A percentile compares a stretch with the other conserved stretches of the same genome.
Evolutionary conservation across 305 asterid species (phyloP).

Genomic region (Ilex paraguariensis): DNA sequence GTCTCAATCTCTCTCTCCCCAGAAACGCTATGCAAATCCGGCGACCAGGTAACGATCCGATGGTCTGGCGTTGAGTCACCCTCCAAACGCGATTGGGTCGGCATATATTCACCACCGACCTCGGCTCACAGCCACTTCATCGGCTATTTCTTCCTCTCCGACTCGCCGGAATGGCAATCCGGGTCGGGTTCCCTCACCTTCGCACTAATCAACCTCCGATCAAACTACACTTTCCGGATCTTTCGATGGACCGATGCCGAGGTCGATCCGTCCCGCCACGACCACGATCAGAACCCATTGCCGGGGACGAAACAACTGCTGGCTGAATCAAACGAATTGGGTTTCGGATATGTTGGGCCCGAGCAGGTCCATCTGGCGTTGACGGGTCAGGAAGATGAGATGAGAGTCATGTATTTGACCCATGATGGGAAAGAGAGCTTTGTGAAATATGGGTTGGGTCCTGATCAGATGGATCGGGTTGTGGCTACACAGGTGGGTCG

Average conservation of each 20-base stretch:
- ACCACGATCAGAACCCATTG: constrained; percentile 81
- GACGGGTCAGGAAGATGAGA: constrained; percentile 73
- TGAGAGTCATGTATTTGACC: constrained; percentile 95
- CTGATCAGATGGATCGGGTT: constrained; percentile 32
- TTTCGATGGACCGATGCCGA: constrained; percentile 70
- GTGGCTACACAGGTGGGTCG: constrained; percentile 44
- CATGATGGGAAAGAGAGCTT: constrained; percentile 57
- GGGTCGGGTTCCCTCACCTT: constrained; percentile 80
- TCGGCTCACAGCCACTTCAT: constrained; percentile 62
- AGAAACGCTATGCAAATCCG: constrained; percentile 49
- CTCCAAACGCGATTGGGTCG: constrained; percentile 72
- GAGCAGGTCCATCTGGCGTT: constrained; percentile 87
- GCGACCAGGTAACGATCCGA: constrained; percentile 52
- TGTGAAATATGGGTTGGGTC: constrained; percentile 63
- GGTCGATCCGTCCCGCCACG: constrained; percentile 49
- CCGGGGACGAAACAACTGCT: constrained; percentile 77
- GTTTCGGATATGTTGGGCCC: constrained; percentile 62
- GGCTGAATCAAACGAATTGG: constrained; percentile 49
- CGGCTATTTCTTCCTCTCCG: constrained; percentile 74
- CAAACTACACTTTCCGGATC: constrained; percentile 80
- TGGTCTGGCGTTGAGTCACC: constrained; percentile 74
- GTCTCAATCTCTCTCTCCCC: constrained; percentile 46
- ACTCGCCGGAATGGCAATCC: constrained; percentile 63
- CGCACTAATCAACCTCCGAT: constrained; percentile 63
- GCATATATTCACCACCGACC: constrained; percentile 69